Base-by-base conservation (phyloP, 257 asterid species). In the Mitragyna speciosa region DNA sequence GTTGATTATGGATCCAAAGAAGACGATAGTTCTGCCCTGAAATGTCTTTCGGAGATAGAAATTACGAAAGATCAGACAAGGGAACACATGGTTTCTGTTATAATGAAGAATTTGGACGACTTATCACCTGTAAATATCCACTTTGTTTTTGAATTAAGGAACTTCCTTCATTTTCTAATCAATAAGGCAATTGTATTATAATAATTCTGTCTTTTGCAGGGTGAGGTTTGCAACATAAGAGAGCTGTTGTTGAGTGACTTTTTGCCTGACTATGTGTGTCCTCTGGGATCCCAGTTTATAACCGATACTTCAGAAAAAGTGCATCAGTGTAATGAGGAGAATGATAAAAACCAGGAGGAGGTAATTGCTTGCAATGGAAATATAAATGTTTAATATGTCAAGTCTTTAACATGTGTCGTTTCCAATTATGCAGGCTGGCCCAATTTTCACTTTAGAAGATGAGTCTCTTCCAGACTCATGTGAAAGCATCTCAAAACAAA, bases 161-260 rank as follows among this genome's bases (percentile, higher is more conserved):
- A n/a, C 31, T 11, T 16, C 47, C 28, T 41, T 76, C 6, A 28
- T 39, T 59, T 52, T 76, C 49, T 39, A 41, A 22, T 12, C 7
- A 17, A 5, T 12, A 59, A 61, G n/a, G 31, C 41, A 36, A 24
- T 39, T 61, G 24, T 59, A 61, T 59, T 26, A n/a, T 63, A 16
- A 24, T 75, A 16, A 24, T 75, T 76, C 59, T 80, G 58, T 70
- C 82, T 83, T 79, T 15, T 85, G 78, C 89, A 92, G 99, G 78
- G 65, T 64, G 97, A 93, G 78, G 87, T 80, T 78, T 79, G 89
- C 73, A 70, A 84, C 33, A 58, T 82, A 74, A 89, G 76, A 85
- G 90, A 91, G 67, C 96, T 89, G 81, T 82, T 96, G 90, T 89
- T 93, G 66, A 87, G 83, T 84, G 91, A 91, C 39, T 96, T 96